Conservation (phyloP, 352 stramenopile genomes). For the Phytophthora sansomeana region DNA sequence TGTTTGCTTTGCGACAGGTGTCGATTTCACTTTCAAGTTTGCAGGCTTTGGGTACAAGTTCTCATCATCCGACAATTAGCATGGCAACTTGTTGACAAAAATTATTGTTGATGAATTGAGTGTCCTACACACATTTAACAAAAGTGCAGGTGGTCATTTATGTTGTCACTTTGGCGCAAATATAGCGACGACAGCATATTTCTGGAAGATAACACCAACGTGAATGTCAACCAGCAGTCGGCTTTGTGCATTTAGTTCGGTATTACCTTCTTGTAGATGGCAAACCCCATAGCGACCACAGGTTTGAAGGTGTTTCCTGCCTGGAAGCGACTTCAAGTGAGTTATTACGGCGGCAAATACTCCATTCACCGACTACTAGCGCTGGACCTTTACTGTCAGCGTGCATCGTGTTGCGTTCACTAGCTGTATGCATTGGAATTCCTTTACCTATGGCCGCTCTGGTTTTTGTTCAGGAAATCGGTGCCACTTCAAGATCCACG, state of each 20-base stretch:
- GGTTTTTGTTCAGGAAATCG: constrained; percentile 21
- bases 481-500: constrained; percentile 29
- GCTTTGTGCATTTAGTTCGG: background rate
- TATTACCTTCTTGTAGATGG: background rate
- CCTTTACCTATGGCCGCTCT: constrained; percentile 18
- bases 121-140: too few relatives aligned
- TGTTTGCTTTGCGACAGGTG: constrained; percentile 10
- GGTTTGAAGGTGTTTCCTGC: background rate
- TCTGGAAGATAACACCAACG: background rate
- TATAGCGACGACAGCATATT: background rate
- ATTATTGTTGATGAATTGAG: too few relatives aligned
- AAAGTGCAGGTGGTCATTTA: background rate
- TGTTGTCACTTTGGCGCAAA: background rate
- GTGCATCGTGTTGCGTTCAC: constrained; percentile 3
- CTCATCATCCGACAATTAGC: background rate
- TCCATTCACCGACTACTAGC: constrained; percentile 32
- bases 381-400: constrained; percentile 15
- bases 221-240: constrained; percentile 1
- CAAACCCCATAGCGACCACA: constrained; percentile 1
- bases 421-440: constrained; percentile 11
- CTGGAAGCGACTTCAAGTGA: constrained; percentile 27
- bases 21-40: constrained; percentile 19
- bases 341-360: constrained; percentile 31
- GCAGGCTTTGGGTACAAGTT: constrained; percentile 18
- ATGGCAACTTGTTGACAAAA: too few relatives aligned